A percentile compares a stretch with the other conserved stretches of the same genome.
Evolutionary conservation across 2,329 filamentous ascomycete species (phyloP).

Genomic region (Fusarium illudens): DNA sequence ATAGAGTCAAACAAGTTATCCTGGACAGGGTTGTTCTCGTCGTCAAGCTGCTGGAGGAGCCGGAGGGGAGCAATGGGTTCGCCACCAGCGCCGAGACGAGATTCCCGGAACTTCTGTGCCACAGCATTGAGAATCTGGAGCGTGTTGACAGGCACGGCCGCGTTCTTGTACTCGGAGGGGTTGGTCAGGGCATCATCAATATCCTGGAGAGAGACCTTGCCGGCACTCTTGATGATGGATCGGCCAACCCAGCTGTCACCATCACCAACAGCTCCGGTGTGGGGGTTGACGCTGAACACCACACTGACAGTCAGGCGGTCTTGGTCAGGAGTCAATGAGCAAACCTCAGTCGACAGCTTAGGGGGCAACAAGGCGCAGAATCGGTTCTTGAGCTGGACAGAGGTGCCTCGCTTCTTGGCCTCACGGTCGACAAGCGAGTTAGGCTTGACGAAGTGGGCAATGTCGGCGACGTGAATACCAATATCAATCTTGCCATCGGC

Average conservation of each 20-base stretch:
- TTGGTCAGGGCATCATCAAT: slow-evolving; percentile 83
- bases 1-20: slow-evolving; percentile 95
- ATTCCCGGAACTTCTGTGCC: slow-evolving; percentile 89
- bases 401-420: slow-evolving; percentile 96
- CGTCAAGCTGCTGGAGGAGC: slow-evolving; percentile 91
- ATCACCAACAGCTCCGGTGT: slow-evolving; percentile 80
- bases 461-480: slow-evolving; percentile 92
- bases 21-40: slow-evolving; percentile 97
- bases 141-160: slow-evolving; percentile 74
- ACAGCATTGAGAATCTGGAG: slow-evolving; percentile 83
- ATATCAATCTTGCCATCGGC: slow-evolving; percentile 89
- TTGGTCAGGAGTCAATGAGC: slow-evolving; percentile 85
- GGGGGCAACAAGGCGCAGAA: slow-evolving; percentile 87
- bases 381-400: slow-evolving; percentile 92
- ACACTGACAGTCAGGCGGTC: slow-evolving; percentile 92
- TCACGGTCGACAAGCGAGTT: slow-evolving; percentile 96
- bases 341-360: slow-evolving; percentile 85
- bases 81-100: slow-evolving; percentile 81
- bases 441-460: slow-evolving; percentile 95
- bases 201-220: slow-evolving; percentile 84
- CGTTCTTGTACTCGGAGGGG: slow-evolving; percentile 67
- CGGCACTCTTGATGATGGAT: slow-evolving; percentile 89
- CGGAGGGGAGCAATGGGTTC: slow-evolving; percentile 85
- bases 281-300: slow-evolving; percentile 87
- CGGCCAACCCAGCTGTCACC: slow-evolving; percentile 95